phyloP scores from a whole-genome alignment of 495 filamentous ascomycete species.

The Parachaetomium inaequale region DNA sequence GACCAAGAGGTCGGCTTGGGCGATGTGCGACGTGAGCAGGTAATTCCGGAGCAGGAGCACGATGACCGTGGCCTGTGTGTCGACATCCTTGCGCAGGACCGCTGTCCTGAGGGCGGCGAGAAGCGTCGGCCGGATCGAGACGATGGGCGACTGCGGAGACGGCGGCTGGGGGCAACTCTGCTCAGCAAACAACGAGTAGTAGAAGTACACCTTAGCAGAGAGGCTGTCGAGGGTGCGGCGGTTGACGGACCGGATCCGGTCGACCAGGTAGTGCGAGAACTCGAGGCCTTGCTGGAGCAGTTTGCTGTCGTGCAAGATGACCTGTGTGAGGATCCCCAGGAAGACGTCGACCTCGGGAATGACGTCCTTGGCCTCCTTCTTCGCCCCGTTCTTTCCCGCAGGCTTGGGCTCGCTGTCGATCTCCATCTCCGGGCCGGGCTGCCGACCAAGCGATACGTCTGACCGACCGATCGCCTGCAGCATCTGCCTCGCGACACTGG shows the following conservation, averaged over 20 bases:
- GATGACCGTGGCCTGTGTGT: constrained; percentile 92
- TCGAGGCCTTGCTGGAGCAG: constrained; percentile 70
- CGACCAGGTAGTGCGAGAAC: constrained; percentile 77
- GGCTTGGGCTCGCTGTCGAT: constrained; percentile 61
- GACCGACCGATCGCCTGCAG: constrained; percentile 63
- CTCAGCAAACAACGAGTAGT: constrained; percentile 92
- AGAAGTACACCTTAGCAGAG: constrained; percentile 94
- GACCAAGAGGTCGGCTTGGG: constrained; percentile 92
- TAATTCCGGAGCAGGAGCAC: constrained; percentile 95
- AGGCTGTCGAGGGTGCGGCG: constrained; percentile 91
- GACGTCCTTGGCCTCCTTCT: constrained; percentile 65
- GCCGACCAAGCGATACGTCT: constrained; percentile 55
- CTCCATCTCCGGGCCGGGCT: constrained; percentile 65
- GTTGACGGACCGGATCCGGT: constrained; percentile 82
- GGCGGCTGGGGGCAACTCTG: constrained; percentile 81
- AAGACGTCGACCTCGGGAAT: constrained; percentile 92
- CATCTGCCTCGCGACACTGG: constrained; percentile 62
- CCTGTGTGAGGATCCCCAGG: constrained; percentile 82
- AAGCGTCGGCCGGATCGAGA: constrained; percentile 79
- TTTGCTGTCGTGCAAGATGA: constrained; percentile 82
- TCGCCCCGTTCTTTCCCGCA: constrained; percentile 44
- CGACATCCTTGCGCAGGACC: constrained; percentile 90
- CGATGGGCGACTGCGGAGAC: constrained; percentile 76
- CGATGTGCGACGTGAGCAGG: constrained; percentile 91
- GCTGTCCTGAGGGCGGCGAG: constrained; percentile 87